These are phyloP conservation scores for Juncus inflexus DNA, from an alignment of 176 grass and related monocot genomes.

Conservation along the genomic window DNA sequence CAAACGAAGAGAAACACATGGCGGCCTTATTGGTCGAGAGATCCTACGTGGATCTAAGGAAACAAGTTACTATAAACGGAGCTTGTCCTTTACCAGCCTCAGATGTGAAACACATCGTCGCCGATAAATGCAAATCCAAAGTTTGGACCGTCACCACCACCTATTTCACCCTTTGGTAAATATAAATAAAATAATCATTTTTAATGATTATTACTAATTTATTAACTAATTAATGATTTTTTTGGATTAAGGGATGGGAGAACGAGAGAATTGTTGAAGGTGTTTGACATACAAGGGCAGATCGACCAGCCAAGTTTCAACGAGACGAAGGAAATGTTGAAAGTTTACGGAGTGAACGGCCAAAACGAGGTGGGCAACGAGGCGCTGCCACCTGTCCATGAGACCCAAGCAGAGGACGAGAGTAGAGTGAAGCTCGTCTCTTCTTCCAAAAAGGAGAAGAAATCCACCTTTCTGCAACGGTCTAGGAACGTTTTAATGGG, in stretches of 20 bases:
- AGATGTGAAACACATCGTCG: conserved; percentile 69
- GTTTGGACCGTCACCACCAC: conserved; percentile 73
- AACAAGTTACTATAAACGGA: conserved; percentile 67
- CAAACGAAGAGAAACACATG: conserved; percentile 78
- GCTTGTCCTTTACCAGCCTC: conserved; percentile 69
- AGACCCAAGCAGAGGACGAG: conserved; percentile 64
- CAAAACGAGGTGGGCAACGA: conserved; percentile 60
- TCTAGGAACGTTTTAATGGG: conserved; percentile 87
- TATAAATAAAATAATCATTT: too few relatives aligned
- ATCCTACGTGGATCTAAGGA: conserved; percentile 77
- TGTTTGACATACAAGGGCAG: conserved; percentile 86
- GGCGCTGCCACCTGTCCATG: conserved; percentile 32
- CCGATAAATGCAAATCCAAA: conserved; percentile 56
- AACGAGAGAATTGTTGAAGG: conserved; percentile 86
- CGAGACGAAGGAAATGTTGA: conserved; percentile 69
- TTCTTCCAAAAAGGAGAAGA: conserved; percentile 82
- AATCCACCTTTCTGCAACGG: conserved; percentile 70
- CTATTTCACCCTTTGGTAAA: conserved; percentile 87
- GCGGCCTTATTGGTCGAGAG: conserved; percentile 85
- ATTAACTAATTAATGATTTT: too few relatives aligned
- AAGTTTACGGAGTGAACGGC: conserved; percentile 85
- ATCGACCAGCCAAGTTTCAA: conserved; percentile 27
- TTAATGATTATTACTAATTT: too few relatives aligned
- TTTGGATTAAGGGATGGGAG: conserved; percentile 62
- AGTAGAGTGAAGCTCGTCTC: conserved; percentile 45